Conservation (phyloP, 768 basidiomycete species). For the Lyophyllum shimeji region DNA sequence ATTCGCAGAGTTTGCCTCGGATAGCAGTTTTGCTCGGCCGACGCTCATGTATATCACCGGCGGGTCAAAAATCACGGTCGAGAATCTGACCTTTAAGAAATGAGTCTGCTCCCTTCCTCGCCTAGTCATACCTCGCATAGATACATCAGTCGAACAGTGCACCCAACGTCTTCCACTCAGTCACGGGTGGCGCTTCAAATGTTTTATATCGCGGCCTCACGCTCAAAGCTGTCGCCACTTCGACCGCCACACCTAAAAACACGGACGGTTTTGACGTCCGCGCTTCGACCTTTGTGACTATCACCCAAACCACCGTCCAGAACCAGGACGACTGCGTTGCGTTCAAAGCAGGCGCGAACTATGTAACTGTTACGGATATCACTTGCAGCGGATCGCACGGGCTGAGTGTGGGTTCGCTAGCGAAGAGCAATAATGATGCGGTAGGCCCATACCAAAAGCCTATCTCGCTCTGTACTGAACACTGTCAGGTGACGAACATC, state of each 20-base stretch:
- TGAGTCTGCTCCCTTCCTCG: slow-evolving; percentile 3
- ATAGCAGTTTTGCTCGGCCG: slow-evolving; percentile 27
- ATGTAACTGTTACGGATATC: slow-evolving; percentile 25
- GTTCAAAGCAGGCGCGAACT: slow-evolving; percentile 28
- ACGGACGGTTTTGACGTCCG: slow-evolving; percentile 32
- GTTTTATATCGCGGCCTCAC: slow-evolving; percentile 23
- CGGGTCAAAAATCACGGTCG: slow-evolving; percentile 25
- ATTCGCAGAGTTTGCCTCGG: slow-evolving; percentile 22
- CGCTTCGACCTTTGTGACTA: slow-evolving; percentile 25
- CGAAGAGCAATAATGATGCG: slow-evolving; percentile 14
- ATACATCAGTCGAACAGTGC: slow-evolving; percentile 2
- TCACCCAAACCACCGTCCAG: slow-evolving; percentile 23
- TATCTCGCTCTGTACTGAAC: too few relatives aligned
- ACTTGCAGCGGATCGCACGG: slow-evolving; percentile 32
- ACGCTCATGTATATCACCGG: slow-evolving; percentile 27
- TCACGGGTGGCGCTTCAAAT: slow-evolving; percentile 25
- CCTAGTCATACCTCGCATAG: neutral
- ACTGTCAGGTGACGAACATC: slow-evolving; percentile 24
- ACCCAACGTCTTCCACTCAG: slow-evolving; percentile 30
- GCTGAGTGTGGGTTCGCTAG: slow-evolving; percentile 29
- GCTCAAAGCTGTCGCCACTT: slow-evolving; percentile 25
- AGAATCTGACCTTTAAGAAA: slow-evolving; percentile 29
- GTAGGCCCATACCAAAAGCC: slow-evolving; percentile 6
- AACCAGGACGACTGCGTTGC: slow-evolving; percentile 34
- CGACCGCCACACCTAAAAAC: slow-evolving; percentile 26